A percentile compares a stretch with the other conserved stretches of the same genome.
Evolutionary conservation across 805 yeast species (phyloP).

Genomic region (Saturnispora besseyi): DNA sequence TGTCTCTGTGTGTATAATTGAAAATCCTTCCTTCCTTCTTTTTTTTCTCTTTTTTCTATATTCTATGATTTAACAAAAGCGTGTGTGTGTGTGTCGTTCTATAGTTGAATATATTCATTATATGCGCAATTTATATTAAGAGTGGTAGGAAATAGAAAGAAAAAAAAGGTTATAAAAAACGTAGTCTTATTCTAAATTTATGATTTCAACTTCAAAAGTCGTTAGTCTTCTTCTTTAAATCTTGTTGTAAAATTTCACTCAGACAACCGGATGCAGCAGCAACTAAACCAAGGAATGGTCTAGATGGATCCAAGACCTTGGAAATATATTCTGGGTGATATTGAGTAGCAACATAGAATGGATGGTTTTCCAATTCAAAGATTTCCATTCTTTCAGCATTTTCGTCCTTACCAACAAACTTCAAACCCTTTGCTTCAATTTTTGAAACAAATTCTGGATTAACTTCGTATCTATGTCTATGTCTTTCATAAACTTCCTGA

Average conservation of each 20-base stretch:
- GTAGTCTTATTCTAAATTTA: background rate
- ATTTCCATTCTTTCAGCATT: constrained; percentile 88
- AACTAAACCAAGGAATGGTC: constrained; percentile 91
- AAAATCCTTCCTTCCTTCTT: background rate
- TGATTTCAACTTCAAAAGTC: constrained; percentile 22
- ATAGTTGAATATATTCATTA: background rate
- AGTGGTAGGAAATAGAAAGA: background rate
- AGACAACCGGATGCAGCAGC: constrained; percentile 88
- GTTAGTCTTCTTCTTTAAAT: constrained; percentile 23
- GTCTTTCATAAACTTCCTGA: constrained; percentile 76
- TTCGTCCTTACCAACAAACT: constrained; percentile 92
- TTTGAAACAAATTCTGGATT: constrained; percentile 70
- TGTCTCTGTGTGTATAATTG: background rate
- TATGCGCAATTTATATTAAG: background rate
- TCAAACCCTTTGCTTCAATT: constrained; percentile 72
- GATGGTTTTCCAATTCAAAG: constrained; percentile 77
- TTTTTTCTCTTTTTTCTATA: background rate
- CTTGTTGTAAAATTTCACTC: constrained; percentile 48
- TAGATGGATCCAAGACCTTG: constrained; percentile 91
- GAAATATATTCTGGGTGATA: constrained; percentile 98
- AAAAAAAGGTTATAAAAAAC: background rate
- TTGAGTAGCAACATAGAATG: constrained; percentile 90
- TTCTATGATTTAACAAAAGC: background rate
- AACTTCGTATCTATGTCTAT: constrained; percentile 96
- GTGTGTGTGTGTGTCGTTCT: background rate